These are phyloP conservation scores for Phytophthora colocasiae DNA, from an alignment of 352 stramenopile genomes.

Conservation along the genomic window DNA sequence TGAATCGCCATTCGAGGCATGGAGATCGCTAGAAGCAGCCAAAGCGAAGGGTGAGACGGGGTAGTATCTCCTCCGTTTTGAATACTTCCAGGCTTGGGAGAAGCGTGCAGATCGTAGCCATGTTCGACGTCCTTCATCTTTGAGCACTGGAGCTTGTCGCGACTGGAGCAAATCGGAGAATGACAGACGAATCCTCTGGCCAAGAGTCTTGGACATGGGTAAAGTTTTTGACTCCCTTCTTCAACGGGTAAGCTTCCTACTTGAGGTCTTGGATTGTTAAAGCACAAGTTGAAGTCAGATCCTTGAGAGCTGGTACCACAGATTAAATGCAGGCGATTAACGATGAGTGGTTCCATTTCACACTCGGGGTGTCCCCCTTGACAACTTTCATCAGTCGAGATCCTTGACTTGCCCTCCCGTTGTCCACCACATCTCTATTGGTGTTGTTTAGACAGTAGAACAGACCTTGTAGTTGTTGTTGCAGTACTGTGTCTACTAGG, in stretches of 20 bases:
- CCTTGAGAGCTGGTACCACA: neutral
- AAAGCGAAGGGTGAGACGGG: constrained; percentile 40
- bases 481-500: no score
- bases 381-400: neutral
- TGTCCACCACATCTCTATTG: neutral
- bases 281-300: constrained; percentile 18
- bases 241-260: neutral
- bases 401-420: constrained; percentile 1
- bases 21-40: constrained; percentile 50
- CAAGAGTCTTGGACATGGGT: neutral
- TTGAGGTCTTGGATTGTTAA: neutral
- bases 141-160: neutral
- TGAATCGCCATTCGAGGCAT: constrained; percentile 61
- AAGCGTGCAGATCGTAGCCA: constrained; percentile 31
- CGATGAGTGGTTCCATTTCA: constrained; percentile 29
- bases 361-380: neutral
- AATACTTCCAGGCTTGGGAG: constrained; percentile 21
- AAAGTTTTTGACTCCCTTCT: neutral
- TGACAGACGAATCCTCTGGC: constrained; percentile 1
- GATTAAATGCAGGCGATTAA: neutral
- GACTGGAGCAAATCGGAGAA: constrained; percentile 13
- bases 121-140: constrained; percentile 32
- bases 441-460: neutral
- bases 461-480: no score
- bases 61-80: constrained; percentile 7